Base-by-base conservation (phyloP, 768 basidiomycete species). In the Tricholomella constricta region DNA sequence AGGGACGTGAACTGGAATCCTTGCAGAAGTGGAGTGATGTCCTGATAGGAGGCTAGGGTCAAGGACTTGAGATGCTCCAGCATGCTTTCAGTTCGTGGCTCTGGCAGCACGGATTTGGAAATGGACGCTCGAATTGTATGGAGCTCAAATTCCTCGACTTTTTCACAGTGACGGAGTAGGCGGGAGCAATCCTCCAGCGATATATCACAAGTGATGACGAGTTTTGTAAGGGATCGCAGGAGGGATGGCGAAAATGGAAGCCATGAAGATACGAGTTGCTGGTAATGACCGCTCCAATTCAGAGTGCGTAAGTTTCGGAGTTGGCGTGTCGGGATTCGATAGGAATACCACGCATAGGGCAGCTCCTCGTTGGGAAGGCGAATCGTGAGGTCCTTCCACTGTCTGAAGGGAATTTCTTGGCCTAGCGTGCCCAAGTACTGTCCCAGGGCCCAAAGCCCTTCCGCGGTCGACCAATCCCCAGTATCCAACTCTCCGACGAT, bases 261-360 rank as follows among this genome's bases (percentile, higher is more conserved):
- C 54, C 54, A 55, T 19, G 54, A 55, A 10, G 26, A n/a, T 10
- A 44, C 10, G 6, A 55, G 22, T 31, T 55, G 54, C 31, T 41
- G 26, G 31, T 44, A 44, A 41, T 50, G 54, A 23, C 29, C 54
- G 4, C 19, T 51, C 48, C 48, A 55, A 6, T 42, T 46, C 36
- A 55, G 49, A 15, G 36, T 48, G 27, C 34, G 35, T n/a, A 55
- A 15, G 15, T 51, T 55, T 10, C 4, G 2, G 12, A 51, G 34
- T 2, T 17, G 43, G 11, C 31, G 12, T 4, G 22, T 11, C 15
- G 48, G 23, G n/a, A 45, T 34, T 12, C 26, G 17, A 4, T 22
- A 43, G n/a, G 22, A 12, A 29, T 36, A 20, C 35, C 2, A n/a
- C 34, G 20, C 34, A n/a, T 48, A 48, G 7, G 3, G 7, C 14